Evolutionary conservation across 1,284 basidiomycete species (phyloP).

Genomic region (Cronartium quercuum): DNA sequence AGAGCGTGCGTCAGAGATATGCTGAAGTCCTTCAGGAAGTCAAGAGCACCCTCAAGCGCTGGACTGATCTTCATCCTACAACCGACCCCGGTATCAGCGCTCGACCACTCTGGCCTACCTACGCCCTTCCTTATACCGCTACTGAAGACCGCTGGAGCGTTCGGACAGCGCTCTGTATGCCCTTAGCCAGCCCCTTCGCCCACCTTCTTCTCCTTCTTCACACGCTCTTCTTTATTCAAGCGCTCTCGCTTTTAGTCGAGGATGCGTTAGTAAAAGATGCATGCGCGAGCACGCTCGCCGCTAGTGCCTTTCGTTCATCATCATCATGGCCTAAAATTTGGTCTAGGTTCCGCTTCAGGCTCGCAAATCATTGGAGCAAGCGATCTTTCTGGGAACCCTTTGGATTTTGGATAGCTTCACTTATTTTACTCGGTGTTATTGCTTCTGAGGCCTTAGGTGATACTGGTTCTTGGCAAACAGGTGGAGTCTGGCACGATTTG

Average conservation of each 20-base stretch:
- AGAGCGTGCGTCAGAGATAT: constrained; percentile 26
- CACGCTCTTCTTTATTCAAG: constrained; percentile 20
- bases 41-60: neutral
- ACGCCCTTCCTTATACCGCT: neutral
- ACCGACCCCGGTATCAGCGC: neutral
- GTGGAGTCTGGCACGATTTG: constrained; percentile 23
- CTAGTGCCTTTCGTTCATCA: neutral
- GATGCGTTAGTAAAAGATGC: constrained; percentile 37
- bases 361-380: constrained; percentile 30
- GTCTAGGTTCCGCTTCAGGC: constrained; percentile 22
- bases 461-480: neutral
- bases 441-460: constrained; percentile 3
- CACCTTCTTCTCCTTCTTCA: constrained; percentile 35
- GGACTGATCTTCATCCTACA: constrained; percentile 1
- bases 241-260: constrained; percentile 25
- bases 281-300: neutral
- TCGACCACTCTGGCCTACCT: neutral
- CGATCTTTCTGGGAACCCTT: constrained; percentile 26
- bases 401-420: constrained; percentile 4
- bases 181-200: constrained; percentile 23
- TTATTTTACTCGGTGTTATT: neutral
- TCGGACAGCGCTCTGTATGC: constrained; percentile 7
- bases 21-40: constrained; percentile 21
- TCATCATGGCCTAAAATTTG: constrained; percentile 28
- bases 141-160: neutral